Base-by-base conservation (phyloP, 169 alveolate species). In the Babesia gibsoni region DNA sequence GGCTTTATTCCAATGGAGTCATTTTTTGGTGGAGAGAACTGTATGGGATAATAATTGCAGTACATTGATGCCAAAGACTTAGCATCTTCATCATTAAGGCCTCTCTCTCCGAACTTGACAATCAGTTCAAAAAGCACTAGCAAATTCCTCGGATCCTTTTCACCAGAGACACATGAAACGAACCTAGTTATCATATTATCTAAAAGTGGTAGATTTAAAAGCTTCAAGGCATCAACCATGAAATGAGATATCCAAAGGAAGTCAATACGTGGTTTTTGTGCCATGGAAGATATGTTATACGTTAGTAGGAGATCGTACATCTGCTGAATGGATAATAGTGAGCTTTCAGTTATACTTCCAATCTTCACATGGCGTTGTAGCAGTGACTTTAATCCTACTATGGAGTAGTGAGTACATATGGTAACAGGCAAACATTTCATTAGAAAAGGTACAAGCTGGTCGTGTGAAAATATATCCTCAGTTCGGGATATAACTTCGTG, bases 81-180 rank as follows among this genome's bases (percentile, higher is more conserved):
- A 18, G 52, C 56, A 9, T 79, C 83, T 16, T 67, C 53, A 20
- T 35, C 78, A n/a, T 22, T 32, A 35, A 64, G 68, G 4, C 48
- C 56, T 16, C 41, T 25, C 22, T 18, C 48, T 16, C 65, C 36
- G 29, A 79, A 29, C 35, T 67, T 79, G 23, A 29, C 63, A 23
- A 79, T 8, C n/a, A 79, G 48, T 10, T 61, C 73, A 32, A 79
- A 79, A 22, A 79, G 36, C 53, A 49, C 30, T 37, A 79, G 52
- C 32, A 79, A 41, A 46, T 79, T 79, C 12, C 88, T 29, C 0
- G 88, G 88, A 18, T 79, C 88, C 77, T 70, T 79, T 46, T 79
- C 88, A 10, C 84, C 88, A 0, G 50, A 0, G 1, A 79, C 59
- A 12, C 36, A 57, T 22, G 32, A 43, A 39, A 82, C 67, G 10